A percentile compares a stretch with the other conserved stretches of the same genome.
These are phyloP conservation scores for Cryptosporidium viatorum DNA, from an alignment of 169 alveolate species.

Conservation along the genomic window DNA sequence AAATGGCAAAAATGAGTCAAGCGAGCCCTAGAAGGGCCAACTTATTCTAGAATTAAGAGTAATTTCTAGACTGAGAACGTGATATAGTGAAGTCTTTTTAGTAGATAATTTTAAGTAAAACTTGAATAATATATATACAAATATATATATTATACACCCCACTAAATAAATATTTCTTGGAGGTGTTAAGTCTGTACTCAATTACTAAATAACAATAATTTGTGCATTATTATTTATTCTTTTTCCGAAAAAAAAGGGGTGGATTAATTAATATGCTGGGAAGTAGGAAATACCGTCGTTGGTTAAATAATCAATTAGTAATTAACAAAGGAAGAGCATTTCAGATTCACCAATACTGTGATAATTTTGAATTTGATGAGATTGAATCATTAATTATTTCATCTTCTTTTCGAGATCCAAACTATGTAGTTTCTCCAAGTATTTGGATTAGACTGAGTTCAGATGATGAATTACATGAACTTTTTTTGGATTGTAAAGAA, in stretches of 20 bases:
- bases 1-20: neutral
- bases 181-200: neutral
- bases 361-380: conserved; percentile 25
- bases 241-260: neutral
- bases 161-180: neutral
- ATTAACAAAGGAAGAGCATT: conserved; percentile 19
- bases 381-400: conserved; percentile 2
- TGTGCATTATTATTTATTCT: neutral
- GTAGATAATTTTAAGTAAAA: neutral
- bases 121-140: neutral
- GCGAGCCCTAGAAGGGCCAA: neutral
- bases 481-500: conserved; percentile 19
- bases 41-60: neutral
- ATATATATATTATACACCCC: neutral
- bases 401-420: conserved; percentile 30
- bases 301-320: conserved; percentile 30
- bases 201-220: neutral
- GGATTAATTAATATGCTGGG: conserved; percentile 28
- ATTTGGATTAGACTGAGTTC: conserved; percentile 29
- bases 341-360: conserved; percentile 11
- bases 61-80: neutral
- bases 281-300: conserved; percentile 56
- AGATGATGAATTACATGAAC: neutral
- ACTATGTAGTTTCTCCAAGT: conserved; percentile 1
- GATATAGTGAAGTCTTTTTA: neutral